Conservation (phyloP, 2,329 filamentous ascomycete species). For the Periglandula ipomoeae region DNA sequence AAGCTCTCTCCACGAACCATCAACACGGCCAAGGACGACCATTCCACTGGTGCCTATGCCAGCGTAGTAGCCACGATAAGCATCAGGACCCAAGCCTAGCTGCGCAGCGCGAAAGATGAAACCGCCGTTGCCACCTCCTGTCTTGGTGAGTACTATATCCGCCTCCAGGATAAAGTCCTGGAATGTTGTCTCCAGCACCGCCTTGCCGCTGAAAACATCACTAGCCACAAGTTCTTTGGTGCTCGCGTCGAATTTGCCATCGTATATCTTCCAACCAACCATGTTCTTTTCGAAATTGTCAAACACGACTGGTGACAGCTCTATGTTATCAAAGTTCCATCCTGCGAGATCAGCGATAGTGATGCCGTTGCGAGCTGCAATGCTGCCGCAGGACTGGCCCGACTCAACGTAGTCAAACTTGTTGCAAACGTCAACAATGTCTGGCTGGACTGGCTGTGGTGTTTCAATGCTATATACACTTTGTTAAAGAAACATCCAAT, state of each 20-base stretch:
- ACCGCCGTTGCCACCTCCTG: neutral
- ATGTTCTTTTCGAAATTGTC: neutral
- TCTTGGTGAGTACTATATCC: neutral
- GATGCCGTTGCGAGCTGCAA: neutral
- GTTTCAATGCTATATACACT: neutral
- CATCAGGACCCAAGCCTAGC: neutral
- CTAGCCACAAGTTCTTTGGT: neutral
- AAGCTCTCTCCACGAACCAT: neutral
- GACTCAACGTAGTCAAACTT: slow-evolving; percentile 9
- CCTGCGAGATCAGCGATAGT: neutral
- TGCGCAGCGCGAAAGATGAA: neutral
- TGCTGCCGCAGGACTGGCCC: slow-evolving; percentile 12
- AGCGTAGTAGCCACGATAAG: neutral
- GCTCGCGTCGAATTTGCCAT: neutral
- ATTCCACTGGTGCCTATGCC: neutral
- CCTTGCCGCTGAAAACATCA: neutral
- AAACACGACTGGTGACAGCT: neutral
- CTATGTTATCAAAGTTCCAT: neutral
- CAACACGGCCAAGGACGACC: neutral
- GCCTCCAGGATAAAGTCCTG: neutral
- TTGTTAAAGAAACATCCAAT: too few species aligned
- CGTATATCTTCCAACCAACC: neutral
- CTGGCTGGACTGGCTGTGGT: slow-evolving; percentile 8
- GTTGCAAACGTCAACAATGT: slow-evolving; percentile 8
- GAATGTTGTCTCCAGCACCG: neutral